phyloP scores from a whole-genome alignment of 306 rosid species.

The Cicer judaicum region DNA sequence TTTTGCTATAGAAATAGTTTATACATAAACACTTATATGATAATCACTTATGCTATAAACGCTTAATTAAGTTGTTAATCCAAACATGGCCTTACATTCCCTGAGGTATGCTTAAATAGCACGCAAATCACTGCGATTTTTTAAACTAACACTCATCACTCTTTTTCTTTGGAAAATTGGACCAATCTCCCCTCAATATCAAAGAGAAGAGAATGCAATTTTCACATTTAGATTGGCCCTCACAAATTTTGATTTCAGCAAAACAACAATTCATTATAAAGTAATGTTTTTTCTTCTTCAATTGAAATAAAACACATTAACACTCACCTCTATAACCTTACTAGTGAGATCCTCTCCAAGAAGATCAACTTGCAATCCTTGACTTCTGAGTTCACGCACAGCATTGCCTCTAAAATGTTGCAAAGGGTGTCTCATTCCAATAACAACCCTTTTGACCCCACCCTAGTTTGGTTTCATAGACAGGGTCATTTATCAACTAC shows the following conservation, averaged over 20 bases:
- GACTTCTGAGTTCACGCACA: constrained; percentile 71
- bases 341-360: constrained; percentile 83
- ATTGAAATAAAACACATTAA: constrained; percentile 1
- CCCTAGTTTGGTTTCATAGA: constrained; percentile 67
- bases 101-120: neutral
- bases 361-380: constrained; percentile 81
- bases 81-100: neutral
- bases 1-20: too few species aligned
- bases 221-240: neutral
- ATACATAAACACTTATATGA: too few species aligned
- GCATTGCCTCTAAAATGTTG: constrained; percentile 88
- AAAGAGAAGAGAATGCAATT: neutral
- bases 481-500: constrained; percentile 44
- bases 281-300: neutral
- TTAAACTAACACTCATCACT: neutral
- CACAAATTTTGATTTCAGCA: constrained; percentile 1
- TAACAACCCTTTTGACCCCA: constrained; percentile 80
- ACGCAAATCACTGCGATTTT: too few species aligned
- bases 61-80: too few species aligned
- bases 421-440: constrained; percentile 92
- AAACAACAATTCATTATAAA: constrained; percentile 2
- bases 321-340: constrained; percentile 69
- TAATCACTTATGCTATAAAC: too few species aligned
- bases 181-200: neutral
- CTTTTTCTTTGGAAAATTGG: neutral